Base-by-base conservation (phyloP, 2,329 filamentous ascomycete species). In the Sporothrix sp. region DNA sequence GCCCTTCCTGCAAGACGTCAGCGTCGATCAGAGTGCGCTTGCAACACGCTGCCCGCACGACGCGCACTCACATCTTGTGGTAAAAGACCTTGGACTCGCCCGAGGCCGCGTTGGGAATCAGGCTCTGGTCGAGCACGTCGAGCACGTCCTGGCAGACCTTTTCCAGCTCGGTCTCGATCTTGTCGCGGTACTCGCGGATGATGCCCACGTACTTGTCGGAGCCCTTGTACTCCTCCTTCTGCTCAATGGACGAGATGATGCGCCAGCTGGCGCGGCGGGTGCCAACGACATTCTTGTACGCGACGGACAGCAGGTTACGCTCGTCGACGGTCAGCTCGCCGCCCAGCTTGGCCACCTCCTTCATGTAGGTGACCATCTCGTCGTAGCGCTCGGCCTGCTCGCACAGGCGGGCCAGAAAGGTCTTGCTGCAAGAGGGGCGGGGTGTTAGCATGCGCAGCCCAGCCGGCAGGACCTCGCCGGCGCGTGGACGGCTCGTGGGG, bases 351-450 rank as follows among this genome's bases (percentile, higher is more conserved):
- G 91, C 91, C 66, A 97, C 91, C 85, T 96, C 89, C 87, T 97
- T 97, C 93, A 97, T 97, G 79, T 91, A 96, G 68, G 84, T 89
- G 64, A 97, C 91, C 91, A 97, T 97, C 77, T 97, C 93, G 91
- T 98, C 91, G 76, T 98, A 98, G 70, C 91, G 91, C 82, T 97
- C 93, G 70, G 93, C 93, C 84, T 98, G 93, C 87, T 97, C 93
- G 81, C 93, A 97, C 70, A 98, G 89, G 78, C 93, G 85, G 73
- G 93, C 93, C 72, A 97, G 88, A 82, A 97, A 97, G 69, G 93
- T 97, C 85, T 97, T 97, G 85, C 89, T 95, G 71, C 68, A 62
- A 48, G 33, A 28, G 6, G 13, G 3, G 3, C 2, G 3, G 27
- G 8, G 30, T 16, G n/a, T n/a, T n/a, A n/a, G n/a, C 25, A 28